phyloP scores from a whole-genome alignment of 768 basidiomycete genomes.

The Termitomyces sp. region DNA sequence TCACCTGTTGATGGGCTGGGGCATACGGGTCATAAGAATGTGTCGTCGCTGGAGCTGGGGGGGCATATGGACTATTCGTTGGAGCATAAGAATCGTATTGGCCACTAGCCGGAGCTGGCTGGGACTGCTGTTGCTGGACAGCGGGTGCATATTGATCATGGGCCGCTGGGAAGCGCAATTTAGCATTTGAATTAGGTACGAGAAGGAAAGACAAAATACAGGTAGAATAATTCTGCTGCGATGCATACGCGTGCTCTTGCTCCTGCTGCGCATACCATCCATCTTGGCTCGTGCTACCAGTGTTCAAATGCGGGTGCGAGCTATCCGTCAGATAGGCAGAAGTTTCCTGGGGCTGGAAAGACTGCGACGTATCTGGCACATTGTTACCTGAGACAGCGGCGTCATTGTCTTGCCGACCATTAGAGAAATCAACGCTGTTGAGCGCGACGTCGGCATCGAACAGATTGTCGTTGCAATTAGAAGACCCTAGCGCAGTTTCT shows the following conservation, averaged over 20 bases:
- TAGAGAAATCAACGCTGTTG: slow-evolving; percentile 5
- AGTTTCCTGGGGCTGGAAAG: slow-evolving; percentile 13
- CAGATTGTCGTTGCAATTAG: slow-evolving; percentile 15
- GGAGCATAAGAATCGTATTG: slow-evolving; percentile 33
- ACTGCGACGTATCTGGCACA: slow-evolving; percentile 12
- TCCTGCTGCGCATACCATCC: slow-evolving; percentile 24
- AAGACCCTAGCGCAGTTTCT: slow-evolving; percentile 14
- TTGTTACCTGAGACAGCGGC: background rate
- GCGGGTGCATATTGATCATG: slow-evolving; percentile 5
- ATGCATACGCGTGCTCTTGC: slow-evolving; percentile 19
- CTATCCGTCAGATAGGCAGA: slow-evolving; percentile 6
- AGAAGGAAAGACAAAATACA: slow-evolving; percentile 4
- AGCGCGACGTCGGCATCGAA: slow-evolving; percentile 10
- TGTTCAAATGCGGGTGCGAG: slow-evolving; percentile 5
- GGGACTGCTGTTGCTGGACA: slow-evolving; percentile 3
- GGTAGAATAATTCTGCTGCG: slow-evolving; percentile 8
- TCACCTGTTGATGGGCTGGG: slow-evolving; percentile 11
- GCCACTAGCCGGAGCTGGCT: slow-evolving; percentile 3
- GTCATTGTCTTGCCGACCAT: background rate
- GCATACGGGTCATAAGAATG: slow-evolving; percentile 21
- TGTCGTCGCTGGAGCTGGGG: slow-evolving; percentile 3
- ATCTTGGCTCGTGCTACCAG: slow-evolving; percentile 16
- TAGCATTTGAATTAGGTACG: background rate
- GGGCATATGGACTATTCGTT: slow-evolving; percentile 13
- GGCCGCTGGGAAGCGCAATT: slow-evolving; percentile 2